Base-by-base conservation (phyloP, 2,329 filamentous ascomycete species). In the Aspergillus sp. region DNA sequence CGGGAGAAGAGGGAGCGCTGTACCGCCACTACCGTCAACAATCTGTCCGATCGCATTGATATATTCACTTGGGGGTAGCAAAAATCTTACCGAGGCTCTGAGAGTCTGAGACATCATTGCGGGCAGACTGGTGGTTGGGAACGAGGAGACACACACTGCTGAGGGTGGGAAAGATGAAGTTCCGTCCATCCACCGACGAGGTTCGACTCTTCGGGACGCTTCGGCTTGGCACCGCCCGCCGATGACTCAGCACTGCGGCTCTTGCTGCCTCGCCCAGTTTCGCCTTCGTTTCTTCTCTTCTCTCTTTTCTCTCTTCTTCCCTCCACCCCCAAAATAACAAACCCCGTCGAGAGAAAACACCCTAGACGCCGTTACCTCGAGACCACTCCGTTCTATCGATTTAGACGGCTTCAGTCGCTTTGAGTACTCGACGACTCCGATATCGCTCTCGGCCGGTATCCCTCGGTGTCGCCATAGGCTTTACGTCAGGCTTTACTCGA, bases 1-100 rank as follows among this genome's bases (percentile, higher is more conserved):
- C 81, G 79, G 71, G 74, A 74, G 67, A 83, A 69, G 66, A 80
- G 69, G 68, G 79, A 79, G 74, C 80, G 77, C 81, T 84, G 67
- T 30, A 50, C 30, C 49, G 58, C 17, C 37, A 42, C 12, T 12
- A n/a, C 25, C 30, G 43, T 48, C 32, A 48, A 41, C 41, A 41
- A 32, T 39, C 7, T 7, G 4, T 39, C 9, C 7, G 7, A 10
- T 19, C 15, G 37, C 41, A 44, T 46, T 54, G 52, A 55, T 50
- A 41, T 44, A 38, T 54, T 49, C 44, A 47, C 27, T 7, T 33
- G 9, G 15, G 32, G 46, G 47, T 33, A 30, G 38, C 48, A 49
- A 42, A 33, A 4, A 5, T 61, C 75, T 63, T 72, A 83, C 80
- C 68, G 79, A 80, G 64, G 77, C 75, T 73, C 79, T 77, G 70